Percentiles rank a stretch among this genome's conserved stretches.
Evolutionary conservation across 305 asterid species (phyloP).

Genomic region (Euphrasia arctica): DNA sequence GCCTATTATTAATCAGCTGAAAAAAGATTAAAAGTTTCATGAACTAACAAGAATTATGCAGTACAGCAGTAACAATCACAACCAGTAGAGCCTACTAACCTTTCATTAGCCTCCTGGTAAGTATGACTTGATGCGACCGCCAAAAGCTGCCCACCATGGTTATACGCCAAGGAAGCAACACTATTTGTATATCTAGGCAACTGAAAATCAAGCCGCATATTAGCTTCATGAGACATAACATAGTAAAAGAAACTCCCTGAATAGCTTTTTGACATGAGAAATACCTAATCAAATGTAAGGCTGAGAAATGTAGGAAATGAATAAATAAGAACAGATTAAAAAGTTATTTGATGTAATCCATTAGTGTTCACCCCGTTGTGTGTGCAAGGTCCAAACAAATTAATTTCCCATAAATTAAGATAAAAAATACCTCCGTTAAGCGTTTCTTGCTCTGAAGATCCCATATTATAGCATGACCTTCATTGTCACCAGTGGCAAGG

Average conservation of each 20-base stretch:
- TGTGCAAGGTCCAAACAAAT: no score
- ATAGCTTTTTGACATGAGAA: conserved; percentile 3
- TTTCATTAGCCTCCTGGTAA: conserved; percentile 77
- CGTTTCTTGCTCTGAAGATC: conserved; percentile 69
- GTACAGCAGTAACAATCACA: background rate
- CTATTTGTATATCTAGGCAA: conserved; percentile 57
- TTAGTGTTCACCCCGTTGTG: no score
- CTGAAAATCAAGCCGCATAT: conserved; percentile 40
- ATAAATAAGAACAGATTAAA: background rate
- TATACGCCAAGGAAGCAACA: conserved; percentile 73
- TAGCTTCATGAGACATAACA: conserved; percentile 15
- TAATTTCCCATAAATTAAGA: conserved; percentile 18
- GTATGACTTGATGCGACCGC: conserved; percentile 83
- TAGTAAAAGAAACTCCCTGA: background rate
- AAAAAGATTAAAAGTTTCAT: background rate
- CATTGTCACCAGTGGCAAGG: conserved; percentile 75
- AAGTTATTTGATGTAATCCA: no score
- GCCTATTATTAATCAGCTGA: background rate
- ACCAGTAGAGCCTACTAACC: conserved; percentile 35
- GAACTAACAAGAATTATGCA: background rate
- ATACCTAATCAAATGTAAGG: conserved; percentile 8
- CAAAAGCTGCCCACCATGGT: conserved; percentile 58
- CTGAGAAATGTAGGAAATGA: background rate
- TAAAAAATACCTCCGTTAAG: conserved; percentile 53
- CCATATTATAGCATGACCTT: conserved; percentile 73